These are phyloP conservation scores for Scutellaria baicalensis DNA, from an alignment of 257 asterid genomes.

Conservation along the genomic window DNA sequence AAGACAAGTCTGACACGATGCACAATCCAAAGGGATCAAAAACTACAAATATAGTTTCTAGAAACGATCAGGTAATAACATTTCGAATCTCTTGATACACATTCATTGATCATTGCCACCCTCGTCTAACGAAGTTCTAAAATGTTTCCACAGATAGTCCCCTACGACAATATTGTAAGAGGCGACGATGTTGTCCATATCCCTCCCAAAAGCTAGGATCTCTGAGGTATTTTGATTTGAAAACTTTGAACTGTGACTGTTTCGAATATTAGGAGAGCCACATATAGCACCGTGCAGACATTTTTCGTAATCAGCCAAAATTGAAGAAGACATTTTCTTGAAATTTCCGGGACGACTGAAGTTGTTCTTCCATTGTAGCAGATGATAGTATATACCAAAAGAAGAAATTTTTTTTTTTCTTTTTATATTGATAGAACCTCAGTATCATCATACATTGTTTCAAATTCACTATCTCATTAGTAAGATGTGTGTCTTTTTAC, in stretches of 20 bases:
- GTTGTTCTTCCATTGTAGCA: neutral
- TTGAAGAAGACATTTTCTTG: neutral
- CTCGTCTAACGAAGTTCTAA: neutral
- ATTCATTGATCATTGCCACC: neutral
- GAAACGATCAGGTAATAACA: slow-evolving; percentile 24
- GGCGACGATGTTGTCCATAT: slow-evolving; percentile 7
- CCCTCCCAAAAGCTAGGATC: slow-evolving; percentile 14
- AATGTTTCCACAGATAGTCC: slow-evolving; percentile 35
- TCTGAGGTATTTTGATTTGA: neutral
- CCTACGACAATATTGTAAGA: slow-evolving; percentile 13
- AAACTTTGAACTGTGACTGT: neutral
- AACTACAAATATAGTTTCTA: slow-evolving; percentile 7
- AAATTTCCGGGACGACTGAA: neutral
- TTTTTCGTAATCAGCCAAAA: no score
- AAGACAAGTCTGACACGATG: slow-evolving; percentile 21
- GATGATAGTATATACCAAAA: neutral
- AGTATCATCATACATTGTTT: no score
- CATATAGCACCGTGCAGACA: no score
- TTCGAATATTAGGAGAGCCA: no score
- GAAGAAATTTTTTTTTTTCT: no score
- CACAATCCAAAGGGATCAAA: slow-evolving; percentile 23
- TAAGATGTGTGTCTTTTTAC: no score
- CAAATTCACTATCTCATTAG: no score
- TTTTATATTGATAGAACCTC: no score
- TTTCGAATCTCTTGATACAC: neutral